phyloP scores from a whole-genome alignment of 768 basidiomycete species.

The Lactifluus piperatus region DNA sequence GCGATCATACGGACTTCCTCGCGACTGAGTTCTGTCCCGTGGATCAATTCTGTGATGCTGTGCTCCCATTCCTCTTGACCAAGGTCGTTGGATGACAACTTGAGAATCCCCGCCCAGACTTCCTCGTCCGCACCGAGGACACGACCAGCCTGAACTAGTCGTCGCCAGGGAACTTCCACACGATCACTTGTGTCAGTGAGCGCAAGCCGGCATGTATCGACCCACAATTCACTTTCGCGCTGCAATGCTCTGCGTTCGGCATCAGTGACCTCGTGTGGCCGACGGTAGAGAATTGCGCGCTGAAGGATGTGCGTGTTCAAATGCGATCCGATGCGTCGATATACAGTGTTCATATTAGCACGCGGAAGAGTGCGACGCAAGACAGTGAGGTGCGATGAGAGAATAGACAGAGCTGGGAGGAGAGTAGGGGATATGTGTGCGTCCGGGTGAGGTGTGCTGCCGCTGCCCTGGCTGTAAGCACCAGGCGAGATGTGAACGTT shows the following conservation, averaged over 20 bases:
- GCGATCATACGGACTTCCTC: constrained; percentile 55
- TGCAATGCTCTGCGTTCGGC: constrained; percentile 53
- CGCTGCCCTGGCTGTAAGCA: constrained; percentile 28
- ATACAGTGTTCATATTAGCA: constrained; percentile 49
- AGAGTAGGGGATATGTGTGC: constrained; percentile 61
- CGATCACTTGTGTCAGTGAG: constrained; percentile 43
- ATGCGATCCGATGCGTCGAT: constrained; percentile 62
- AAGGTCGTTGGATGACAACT: neutral
- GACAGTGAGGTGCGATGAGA: constrained; percentile 71
- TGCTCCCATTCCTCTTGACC: constrained; percentile 45
- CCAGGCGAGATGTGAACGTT: constrained; percentile 19
- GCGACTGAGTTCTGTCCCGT: constrained; percentile 50
- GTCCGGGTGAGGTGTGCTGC: constrained; percentile 26
- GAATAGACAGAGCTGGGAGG: constrained; percentile 63
- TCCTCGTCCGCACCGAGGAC: constrained; percentile 50
- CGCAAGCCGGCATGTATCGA: constrained; percentile 62
- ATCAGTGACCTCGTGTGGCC: constrained; percentile 47
- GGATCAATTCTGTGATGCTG: constrained; percentile 41
- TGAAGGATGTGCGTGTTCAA: constrained; percentile 75
- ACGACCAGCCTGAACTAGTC: constrained; percentile 59
- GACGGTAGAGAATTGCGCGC: constrained; percentile 72
- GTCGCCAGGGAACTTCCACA: constrained; percentile 70
- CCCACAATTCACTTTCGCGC: constrained; percentile 76
- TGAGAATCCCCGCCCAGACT: constrained; percentile 12
- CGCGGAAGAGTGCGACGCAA: constrained; percentile 58